Evolutionary conservation across 2,329 filamentous ascomycete genomes (phyloP).

Genomic region (Scopulariopsis brevicaulis): DNA sequence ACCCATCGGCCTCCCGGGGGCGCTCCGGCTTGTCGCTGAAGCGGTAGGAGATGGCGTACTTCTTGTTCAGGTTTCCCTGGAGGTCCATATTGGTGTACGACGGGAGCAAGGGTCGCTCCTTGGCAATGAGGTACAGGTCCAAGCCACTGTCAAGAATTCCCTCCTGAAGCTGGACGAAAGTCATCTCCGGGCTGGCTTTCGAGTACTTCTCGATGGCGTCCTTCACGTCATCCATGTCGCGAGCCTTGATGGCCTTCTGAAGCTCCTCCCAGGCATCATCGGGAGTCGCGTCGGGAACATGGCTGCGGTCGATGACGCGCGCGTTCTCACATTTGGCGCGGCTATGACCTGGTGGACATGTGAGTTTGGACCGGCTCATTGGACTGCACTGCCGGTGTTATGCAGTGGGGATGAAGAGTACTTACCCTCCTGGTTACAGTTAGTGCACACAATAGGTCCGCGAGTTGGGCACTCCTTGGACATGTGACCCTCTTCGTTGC

Average conservation of each 20-base stretch:
- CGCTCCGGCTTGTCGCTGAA: conserved; percentile 45
- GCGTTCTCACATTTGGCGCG: conserved; percentile 45
- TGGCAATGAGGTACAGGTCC: conserved; percentile 48
- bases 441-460: conserved; percentile 42
- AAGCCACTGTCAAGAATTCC: conserved; percentile 43
- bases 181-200: conserved; percentile 46
- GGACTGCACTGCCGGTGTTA: background rate
- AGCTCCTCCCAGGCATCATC: conserved; percentile 51
- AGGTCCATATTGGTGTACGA: conserved; percentile 59
- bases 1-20: conserved; percentile 45
- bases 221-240: conserved; percentile 50
- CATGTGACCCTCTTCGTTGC: conserved; percentile 49
- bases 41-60: conserved; percentile 52
- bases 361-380: background rate
- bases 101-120: conserved; percentile 42
- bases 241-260: conserved; percentile 34
- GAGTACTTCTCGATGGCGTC: conserved; percentile 47
- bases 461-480: conserved; percentile 52
- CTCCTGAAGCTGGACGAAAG: conserved; percentile 49
- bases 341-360: conserved; percentile 36
- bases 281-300: conserved; percentile 32
- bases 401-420: background rate
- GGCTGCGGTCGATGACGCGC: conserved; percentile 43
- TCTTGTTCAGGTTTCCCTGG: conserved; percentile 55
- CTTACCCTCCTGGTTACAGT: conserved; percentile 50